phyloP scores from a whole-genome alignment of 2,329 filamentous ascomycete genomes.

The Paradendryphiella salina region DNA sequence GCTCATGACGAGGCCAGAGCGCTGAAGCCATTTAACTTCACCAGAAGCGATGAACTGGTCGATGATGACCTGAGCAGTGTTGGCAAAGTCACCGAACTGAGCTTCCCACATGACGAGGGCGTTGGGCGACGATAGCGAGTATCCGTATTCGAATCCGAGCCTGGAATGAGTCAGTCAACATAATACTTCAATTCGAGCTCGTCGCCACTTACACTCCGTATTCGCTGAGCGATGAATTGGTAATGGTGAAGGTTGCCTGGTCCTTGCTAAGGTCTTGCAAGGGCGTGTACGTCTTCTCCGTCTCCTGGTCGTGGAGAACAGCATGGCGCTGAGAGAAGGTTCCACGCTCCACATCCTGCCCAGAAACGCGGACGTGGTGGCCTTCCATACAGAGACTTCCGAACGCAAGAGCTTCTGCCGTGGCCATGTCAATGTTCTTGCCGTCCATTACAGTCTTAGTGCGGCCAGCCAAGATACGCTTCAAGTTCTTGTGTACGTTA shows the following conservation, averaged over 20 bases:
- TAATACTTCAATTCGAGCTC: not conserved
- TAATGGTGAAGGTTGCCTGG: constrained; percentile 94
- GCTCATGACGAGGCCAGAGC: constrained; percentile 93
- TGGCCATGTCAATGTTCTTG: constrained; percentile 96
- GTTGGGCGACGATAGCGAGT: constrained; percentile 94
- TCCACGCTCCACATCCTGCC: constrained; percentile 98
- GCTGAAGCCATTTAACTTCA: constrained; percentile 98
- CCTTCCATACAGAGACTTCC: constrained; percentile 89
- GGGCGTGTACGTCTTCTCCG: constrained; percentile 87
- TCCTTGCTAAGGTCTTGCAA: constrained; percentile 86
- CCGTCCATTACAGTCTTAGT: constrained; percentile 92
- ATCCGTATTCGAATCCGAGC: constrained; percentile 97
- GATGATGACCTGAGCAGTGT: constrained; percentile 98
- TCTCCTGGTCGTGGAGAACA: constrained; percentile 97
- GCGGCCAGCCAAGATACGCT: constrained; percentile 87
- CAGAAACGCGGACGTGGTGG: constrained; percentile 95
- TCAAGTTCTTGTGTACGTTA: constrained; percentile 89
- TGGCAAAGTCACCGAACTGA: constrained; percentile 99
- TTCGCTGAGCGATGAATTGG: constrained; percentile 85
- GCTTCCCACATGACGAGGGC: constrained; percentile 99
- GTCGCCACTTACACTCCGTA: constrained; percentile 61
- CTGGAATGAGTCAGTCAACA: constrained; percentile 49
- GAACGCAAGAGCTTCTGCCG: constrained; percentile 93
- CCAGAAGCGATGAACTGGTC: constrained; percentile 98
- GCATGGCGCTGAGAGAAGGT: constrained; percentile 98